Conservation (phyloP, 1,139 yeast species). For the Saccharomyces hybrid region DNA sequence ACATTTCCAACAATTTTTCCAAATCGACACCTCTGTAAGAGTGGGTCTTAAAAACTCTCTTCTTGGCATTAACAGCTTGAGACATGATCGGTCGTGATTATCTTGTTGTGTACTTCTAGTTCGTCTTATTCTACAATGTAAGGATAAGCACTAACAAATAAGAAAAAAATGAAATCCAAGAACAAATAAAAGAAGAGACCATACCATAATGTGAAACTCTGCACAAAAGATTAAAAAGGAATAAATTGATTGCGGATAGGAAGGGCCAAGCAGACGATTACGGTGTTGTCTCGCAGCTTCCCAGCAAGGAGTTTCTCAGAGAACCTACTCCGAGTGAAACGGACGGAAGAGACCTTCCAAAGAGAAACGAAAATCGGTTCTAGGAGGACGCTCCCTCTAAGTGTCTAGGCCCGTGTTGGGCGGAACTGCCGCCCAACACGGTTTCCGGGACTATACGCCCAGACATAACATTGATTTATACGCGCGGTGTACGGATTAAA, state of each 20-base stretch:
- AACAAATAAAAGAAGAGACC: slow-evolving; percentile 1
- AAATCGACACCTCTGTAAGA: slow-evolving; percentile 98
- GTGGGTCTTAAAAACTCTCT: slow-evolving; percentile 93
- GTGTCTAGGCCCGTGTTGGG: not conserved
- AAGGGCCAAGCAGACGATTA: not conserved
- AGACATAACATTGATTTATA: not conserved
- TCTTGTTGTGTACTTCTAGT: slow-evolving; percentile 1
- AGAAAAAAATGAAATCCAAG: not conserved
- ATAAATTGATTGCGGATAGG: not conserved
- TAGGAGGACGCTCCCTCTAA: not conserved
- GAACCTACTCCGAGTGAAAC: not conserved
- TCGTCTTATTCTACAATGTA: not conserved
- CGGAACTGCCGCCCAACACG: not conserved
- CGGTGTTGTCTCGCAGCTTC: not conserved
- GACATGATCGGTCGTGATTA: slow-evolving; percentile 22
- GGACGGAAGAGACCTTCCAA: not conserved
- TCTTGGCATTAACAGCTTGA: slow-evolving; percentile 43
- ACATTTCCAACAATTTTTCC: slow-evolving; percentile 85
- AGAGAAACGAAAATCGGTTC: not conserved
- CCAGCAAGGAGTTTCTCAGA: not conserved
- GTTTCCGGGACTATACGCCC: not conserved
- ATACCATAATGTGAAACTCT: not conserved
- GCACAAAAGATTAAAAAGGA: not conserved
- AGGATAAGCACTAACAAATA: not conserved
- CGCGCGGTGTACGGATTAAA: not conserved